Percentiles rank a stretch among this genome's conserved stretches.
phyloP scores from a whole-genome alignment of 1,284 basidiomycete genomes.

The Pisolithus thermaeus region DNA sequence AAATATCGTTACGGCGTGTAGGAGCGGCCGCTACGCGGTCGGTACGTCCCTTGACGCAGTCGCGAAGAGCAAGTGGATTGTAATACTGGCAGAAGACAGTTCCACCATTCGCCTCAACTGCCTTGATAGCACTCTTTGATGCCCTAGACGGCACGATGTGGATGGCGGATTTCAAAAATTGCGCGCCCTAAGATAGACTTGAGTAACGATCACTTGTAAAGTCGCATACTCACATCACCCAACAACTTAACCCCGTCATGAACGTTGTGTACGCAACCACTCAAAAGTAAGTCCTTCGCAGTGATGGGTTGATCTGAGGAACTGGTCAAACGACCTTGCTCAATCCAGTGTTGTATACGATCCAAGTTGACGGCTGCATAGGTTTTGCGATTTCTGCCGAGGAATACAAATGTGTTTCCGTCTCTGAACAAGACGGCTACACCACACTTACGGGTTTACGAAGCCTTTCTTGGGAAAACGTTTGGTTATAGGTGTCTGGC shows the following conservation, averaged over 20 bases:
- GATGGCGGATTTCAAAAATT: constrained; percentile 68
- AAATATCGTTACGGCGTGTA: constrained; percentile 78
- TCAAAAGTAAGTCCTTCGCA: constrained; percentile 76
- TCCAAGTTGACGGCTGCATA: constrained; percentile 86
- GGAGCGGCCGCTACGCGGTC: constrained; percentile 72
- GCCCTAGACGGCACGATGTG: constrained; percentile 84
- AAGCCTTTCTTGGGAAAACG: constrained; percentile 94
- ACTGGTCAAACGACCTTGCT: constrained; percentile 75
- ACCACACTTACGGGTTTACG: constrained; percentile 72
- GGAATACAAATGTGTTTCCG: constrained; percentile 1
- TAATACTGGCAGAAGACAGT: constrained; percentile 89
- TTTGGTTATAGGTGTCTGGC: constrained; percentile 92
- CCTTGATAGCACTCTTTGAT: constrained; percentile 80
- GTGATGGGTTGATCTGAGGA: constrained; percentile 84
- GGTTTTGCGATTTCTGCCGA: constrained; percentile 57
- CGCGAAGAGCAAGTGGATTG: constrained; percentile 79
- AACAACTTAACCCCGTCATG: constrained; percentile 91
- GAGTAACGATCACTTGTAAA: constrained; percentile 1
- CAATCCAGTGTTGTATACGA: constrained; percentile 88
- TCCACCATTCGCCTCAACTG: constrained; percentile 81
- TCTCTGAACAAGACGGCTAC: background rate
- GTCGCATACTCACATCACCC: constrained; percentile 57
- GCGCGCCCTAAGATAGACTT: constrained; percentile 45
- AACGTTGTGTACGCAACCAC: constrained; percentile 84
- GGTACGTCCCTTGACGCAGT: constrained; percentile 69